Percentiles rank a stretch among this genome's conserved stretches.
Conservation (phyloP, 2,329 filamentous ascomycete genomes). For the Sporothrix humicola region DNA sequence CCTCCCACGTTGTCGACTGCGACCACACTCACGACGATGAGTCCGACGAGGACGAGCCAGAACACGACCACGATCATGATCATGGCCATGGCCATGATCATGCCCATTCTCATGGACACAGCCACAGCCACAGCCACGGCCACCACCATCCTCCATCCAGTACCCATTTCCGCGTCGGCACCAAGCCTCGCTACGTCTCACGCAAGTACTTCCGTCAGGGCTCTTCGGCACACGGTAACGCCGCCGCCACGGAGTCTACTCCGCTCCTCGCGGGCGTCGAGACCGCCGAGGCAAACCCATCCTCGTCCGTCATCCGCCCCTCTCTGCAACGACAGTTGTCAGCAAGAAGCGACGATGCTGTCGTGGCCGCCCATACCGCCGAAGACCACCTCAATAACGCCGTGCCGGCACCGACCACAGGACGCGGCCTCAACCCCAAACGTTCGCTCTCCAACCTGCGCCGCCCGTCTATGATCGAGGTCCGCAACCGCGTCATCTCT, state of each 20-base stretch:
- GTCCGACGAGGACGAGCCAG: slow-evolving; percentile 43
- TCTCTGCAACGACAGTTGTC: slow-evolving; percentile 41
- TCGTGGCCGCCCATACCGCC: neutral
- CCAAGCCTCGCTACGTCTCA: slow-evolving; percentile 22
- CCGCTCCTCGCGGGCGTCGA: slow-evolving; percentile 50
- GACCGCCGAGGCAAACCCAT: slow-evolving; percentile 34
- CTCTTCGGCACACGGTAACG: neutral
- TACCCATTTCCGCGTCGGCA: neutral
- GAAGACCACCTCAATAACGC: neutral
- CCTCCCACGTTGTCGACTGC: slow-evolving; percentile 80
- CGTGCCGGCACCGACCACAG: neutral
- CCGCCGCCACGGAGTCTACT: slow-evolving; percentile 52
- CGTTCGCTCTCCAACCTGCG: slow-evolving; percentile 43
- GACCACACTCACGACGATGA: slow-evolving; percentile 70
- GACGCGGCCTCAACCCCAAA: slow-evolving; percentile 32
- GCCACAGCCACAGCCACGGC: neutral
- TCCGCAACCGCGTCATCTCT: slow-evolving; percentile 64
- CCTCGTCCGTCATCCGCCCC: slow-evolving; percentile 31
- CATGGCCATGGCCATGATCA: neutral
- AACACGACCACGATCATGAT: neutral
- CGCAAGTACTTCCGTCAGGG: slow-evolving; percentile 2
- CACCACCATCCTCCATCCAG: neutral
- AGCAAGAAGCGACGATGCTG: slow-evolving; percentile 4
- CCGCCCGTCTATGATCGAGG: slow-evolving; percentile 59
- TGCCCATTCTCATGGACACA: slow-evolving; percentile 34